Base-by-base conservation (phyloP, 1,284 basidiomycete species). In the Rhodotorula sp. region DNA sequence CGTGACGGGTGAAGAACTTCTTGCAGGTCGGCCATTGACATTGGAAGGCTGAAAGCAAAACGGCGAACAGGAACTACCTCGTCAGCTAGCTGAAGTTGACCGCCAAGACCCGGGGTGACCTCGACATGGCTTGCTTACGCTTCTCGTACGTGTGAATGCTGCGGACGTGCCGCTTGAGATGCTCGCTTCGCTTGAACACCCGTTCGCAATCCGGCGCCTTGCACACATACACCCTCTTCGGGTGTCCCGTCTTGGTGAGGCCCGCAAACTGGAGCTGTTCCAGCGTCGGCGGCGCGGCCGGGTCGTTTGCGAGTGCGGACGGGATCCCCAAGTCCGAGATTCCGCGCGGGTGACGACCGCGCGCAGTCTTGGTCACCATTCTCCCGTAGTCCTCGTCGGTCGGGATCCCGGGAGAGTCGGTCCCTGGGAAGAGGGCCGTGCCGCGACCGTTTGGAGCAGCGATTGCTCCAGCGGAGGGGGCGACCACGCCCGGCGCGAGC, bases 121-220 rank as follows among this genome's bases (percentile, higher is more conserved):
- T 33, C 33, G 33, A 12, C n/a, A 42, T 14, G 37, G 37, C 37
- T 42, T 42, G 37, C 80, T 69, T 48, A 91, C 89, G 90, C 80
- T 90, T 90, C 79, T 91, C 89, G 78, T 89, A 86, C 2, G 89
- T 91, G 80, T 91, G 90, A 64, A 91, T 89, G 77, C 87, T 87
- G 75, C 89, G 80, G 37, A 91, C 85, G 81, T 91, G 90, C 51
- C 89, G 81, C 82, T 91, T 91, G 72, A 91, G 81, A 80, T 91
- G 89, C 80, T 91, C 89, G 29, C 88, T 87, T 42, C 90, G 83
- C 62, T 86, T 86, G 80, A 91, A 91, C 73, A 87, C 88, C 82
- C 91, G 91, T 56, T 87, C 68, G 57, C 76, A 79, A 3, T 63
- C 73, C 1, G 75, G 77, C 18, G 80, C 75, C 58, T 72, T 66